Evolutionary conservation across 2,329 filamentous ascomycete species (phyloP), one percentile per base, ranked within the genome.

Genomic region (Microsporum ferrugineum): DNA sequence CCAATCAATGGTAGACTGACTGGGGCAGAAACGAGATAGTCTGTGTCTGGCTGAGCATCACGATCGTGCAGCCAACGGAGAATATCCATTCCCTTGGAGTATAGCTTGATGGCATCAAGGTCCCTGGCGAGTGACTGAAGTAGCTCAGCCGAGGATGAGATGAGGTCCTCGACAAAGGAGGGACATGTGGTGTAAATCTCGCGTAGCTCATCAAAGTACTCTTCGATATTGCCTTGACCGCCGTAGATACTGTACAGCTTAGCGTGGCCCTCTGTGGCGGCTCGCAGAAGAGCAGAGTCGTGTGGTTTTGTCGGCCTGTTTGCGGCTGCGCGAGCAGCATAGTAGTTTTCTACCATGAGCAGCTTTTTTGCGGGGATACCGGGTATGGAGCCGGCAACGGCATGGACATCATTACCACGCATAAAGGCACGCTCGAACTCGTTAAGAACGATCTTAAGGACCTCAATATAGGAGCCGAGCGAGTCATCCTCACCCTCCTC

Each of bases 141-240:
- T 60, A 95, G 85, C 70, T 95, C 88, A 12, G 94, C 91, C 5
- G 91, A 87, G 29, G 85, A 83, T 33, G 82, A 82, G 70, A 99
- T 83, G 65, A 97, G 85, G 66, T 95, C 90, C 67, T 89, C 88
- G 3, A 96, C 85, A 67, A 99, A 95, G 33, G 88, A 88, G 10
- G 89, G 87, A 77, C 99, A 99, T 63, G 91, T 96, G 69, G 81
- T 85, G 79, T 92, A 92, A 62, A 97, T 84, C 73, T 95, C 88
- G 61, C 94, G 86, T 64, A 99, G 83, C 79, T 99, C 94, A 68
- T 99, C 92, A 70, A 99, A 99, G 77, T 99, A 99, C 77, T 99
- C 95, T 76, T 99, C 92, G 65, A 99, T 97, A 76, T 99, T 99
- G 68, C 94, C 94, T 75, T 99, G 94, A 5, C 94, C 94, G 63